Evolutionary conservation across 108 stramenopile species (phyloP).

Genomic region (Cylindrotheca fusiformis): DNA sequence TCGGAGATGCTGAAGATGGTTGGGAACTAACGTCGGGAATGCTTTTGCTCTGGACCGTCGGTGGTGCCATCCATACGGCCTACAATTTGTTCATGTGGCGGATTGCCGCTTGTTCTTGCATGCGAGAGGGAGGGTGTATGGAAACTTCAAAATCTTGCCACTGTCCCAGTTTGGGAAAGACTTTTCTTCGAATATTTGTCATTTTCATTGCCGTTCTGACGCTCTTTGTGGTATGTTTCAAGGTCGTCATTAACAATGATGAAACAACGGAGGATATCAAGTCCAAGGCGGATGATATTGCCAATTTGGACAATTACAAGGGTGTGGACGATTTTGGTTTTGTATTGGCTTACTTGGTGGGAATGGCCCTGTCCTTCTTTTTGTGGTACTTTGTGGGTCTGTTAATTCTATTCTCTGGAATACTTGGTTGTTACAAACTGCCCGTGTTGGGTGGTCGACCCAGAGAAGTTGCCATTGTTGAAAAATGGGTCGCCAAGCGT

Average conservation of each 20-base stretch:
- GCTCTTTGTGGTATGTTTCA: slow-evolving; percentile 33
- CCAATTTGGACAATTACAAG: not conserved
- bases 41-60: not conserved
- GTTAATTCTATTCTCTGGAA: slow-evolving; percentile 8
- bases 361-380: slow-evolving; percentile 10
- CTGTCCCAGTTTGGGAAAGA: slow-evolving; percentile 24
- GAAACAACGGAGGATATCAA: not conserved
- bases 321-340: slow-evolving; percentile 4
- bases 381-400: slow-evolving; percentile 4
- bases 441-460: slow-evolving; percentile 18
- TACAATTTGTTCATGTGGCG: slow-evolving; percentile 36
- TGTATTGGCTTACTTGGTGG: slow-evolving; percentile 4
- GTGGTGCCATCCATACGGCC: not conserved
- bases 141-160: not conserved
- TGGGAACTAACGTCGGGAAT: slow-evolving; percentile 3
- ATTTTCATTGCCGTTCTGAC: slow-evolving; percentile 20
- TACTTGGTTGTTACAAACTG: slow-evolving; percentile 8
- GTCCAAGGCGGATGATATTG: not conserved
- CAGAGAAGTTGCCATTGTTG: slow-evolving; percentile 1
- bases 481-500: not conserved
- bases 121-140: slow-evolving; percentile 23
- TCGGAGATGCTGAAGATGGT: not conserved
- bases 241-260: slow-evolving; percentile 21
- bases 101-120: slow-evolving; percentile 76
- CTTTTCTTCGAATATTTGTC: slow-evolving; percentile 23